Evolutionary conservation across 371 early-diverging fungal genomes (phyloP).

Genomic region (Saksenaea oblongispora): DNA sequence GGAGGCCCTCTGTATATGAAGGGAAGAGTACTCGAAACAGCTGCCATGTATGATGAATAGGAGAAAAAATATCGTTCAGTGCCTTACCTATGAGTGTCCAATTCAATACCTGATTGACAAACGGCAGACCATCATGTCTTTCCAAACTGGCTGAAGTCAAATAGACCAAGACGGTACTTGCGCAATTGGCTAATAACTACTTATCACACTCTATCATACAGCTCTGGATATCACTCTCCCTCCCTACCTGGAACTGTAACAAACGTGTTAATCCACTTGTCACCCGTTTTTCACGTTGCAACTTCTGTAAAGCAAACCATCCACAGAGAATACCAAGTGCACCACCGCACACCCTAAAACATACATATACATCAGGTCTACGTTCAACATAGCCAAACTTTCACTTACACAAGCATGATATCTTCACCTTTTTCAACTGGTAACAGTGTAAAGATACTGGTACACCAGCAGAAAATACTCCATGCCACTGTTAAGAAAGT

Average conservation of each 20-base stretch:
- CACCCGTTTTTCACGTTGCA: conserved; percentile 1
- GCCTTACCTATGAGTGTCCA: conserved; percentile 68
- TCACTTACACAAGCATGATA: conserved; percentile 69
- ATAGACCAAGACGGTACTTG: conserved; percentile 52
- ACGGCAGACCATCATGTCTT: conserved; percentile 64
- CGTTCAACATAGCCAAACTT: background rate
- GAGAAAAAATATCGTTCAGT: background rate
- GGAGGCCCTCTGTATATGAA: conserved; percentile 63
- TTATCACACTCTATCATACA: conserved; percentile 3
- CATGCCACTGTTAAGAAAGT: conserved; percentile 52
- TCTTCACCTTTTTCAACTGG: conserved; percentile 87
- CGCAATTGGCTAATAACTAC: conserved; percentile 26
- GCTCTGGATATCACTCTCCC: background rate
- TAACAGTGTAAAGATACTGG: conserved; percentile 82
- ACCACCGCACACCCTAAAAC: conserved; percentile 13
- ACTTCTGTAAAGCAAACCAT: background rate
- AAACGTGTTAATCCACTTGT: background rate
- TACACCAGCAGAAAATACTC: conserved; percentile 66
- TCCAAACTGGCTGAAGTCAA: conserved; percentile 53
- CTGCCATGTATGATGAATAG: conserved; percentile 18
- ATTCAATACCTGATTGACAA: conserved; percentile 67
- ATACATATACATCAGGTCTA: background rate
- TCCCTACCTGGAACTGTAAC: conserved; percentile 6
- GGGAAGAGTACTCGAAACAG: conserved; percentile 60
- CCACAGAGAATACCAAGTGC: background rate